Evolutionary conservation across 2,329 filamentous ascomycete genomes (phyloP), one percentile per base, ranked within the genome.

Genomic region (Stachybotrys elegans): DNA sequence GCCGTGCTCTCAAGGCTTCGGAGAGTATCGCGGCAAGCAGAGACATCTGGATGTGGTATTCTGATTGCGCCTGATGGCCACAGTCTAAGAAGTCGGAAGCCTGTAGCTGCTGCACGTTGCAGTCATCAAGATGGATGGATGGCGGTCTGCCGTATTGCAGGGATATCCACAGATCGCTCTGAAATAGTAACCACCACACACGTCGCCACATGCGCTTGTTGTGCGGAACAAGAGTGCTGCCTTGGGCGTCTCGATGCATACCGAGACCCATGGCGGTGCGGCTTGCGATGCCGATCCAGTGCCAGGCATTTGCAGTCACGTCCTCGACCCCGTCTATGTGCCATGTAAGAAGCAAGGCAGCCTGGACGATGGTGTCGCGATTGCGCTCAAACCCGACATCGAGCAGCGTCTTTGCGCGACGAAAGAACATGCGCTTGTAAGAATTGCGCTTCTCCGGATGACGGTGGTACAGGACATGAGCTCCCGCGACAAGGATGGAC

Each of bases 321-420:
- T 78, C 74, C 48, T 79, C 76, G 20, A 74, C 72, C 13, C 72
- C 69, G 39, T 79, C 73, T 2, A 73, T 71, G 49, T 77, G 71
- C 76, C 76, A 79, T 2, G 74, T 78, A 42, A 79, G 51, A 2
- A 79, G 64, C 19, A 79, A 58, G 2, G 75, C 73, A 4, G 71
- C 71, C 55, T 79, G 76, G n/a, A 79, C 66, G 40, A 78, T 63
- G 22, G 70, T 67, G 47, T 74, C 70, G 14, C 76, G 67, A 50
- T 79, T 73, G 21, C 72, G 67, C 49, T 79, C 76, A 27, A 75
- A 70, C 6, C 75, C 68, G 22, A 65, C 67, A 51, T 79, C 76
- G 35, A 78, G 73, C 2, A 79, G 58, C 46, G 68, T 66, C 52
- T 78, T 79, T 12, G 73, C 71, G n/a, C 75, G 68, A n/a, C 70